Percentiles rank a stretch among this genome's conserved stretches.
Conservation (phyloP, 208 protist species). For the Endotrypanum monterogeii region DNA sequence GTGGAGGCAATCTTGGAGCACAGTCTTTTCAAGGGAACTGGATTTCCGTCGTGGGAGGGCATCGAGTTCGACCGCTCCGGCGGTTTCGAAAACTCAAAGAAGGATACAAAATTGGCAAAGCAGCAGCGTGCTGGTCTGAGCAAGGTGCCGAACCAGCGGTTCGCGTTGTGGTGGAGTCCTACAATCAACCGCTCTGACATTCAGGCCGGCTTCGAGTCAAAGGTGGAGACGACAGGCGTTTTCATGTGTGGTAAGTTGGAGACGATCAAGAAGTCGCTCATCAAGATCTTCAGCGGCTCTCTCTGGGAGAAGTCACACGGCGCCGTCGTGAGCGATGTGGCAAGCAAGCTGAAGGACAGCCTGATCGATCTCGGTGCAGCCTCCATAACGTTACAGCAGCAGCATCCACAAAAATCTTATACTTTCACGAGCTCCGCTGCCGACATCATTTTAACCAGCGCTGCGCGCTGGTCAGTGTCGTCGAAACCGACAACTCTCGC, state of each 20-base stretch:
- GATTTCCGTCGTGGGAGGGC: conserved; percentile 99
- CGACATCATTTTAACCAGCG: conserved; percentile 97
- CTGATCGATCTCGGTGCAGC: conserved; percentile 99
- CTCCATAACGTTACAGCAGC: conserved; percentile 98
- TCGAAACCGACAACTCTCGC: conserved; percentile 86
- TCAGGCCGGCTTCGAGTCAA: conserved; percentile 99
- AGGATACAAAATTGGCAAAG: conserved; percentile 99
- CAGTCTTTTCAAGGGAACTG: conserved; percentile 99
- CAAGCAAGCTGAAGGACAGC: conserved; percentile 97
- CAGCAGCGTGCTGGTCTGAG: conserved; percentile 99
- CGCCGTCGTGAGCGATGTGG: conserved; percentile 98
- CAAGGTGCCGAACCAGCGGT: conserved; percentile 99
- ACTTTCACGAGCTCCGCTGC: conserved; percentile 94
- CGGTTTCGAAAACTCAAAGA: conserved; percentile 99
- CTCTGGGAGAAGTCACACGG: conserved; percentile 99
- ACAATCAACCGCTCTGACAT: conserved; percentile 99
- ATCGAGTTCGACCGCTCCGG: conserved; percentile 99
- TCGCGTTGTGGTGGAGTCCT: conserved; percentile 99
- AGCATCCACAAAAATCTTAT: conserved; percentile 93
- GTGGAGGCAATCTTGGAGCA: conserved; percentile 99
- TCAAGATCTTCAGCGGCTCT: conserved; percentile 99
- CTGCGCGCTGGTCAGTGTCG: conserved; percentile 95
- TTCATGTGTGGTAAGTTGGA: conserved; percentile 99
- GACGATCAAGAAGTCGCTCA: conserved; percentile 99
- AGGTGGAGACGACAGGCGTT: conserved; percentile 99